phyloP scores from a whole-genome alignment of 1,139 yeast genomes.

The Kluyveromyces sp. region DNA sequence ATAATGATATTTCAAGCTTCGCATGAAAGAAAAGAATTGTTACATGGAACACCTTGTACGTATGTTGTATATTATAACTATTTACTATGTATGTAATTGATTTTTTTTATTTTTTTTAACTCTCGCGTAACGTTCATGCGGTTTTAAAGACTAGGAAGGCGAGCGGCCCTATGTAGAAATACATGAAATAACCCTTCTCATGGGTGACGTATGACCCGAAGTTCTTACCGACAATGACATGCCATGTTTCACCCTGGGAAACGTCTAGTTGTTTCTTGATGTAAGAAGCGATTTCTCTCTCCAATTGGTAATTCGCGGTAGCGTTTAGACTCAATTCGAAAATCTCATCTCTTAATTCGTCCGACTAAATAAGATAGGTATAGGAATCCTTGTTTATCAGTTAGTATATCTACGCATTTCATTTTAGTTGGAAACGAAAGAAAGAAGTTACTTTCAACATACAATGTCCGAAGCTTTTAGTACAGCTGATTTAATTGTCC shows the following conservation, averaged over 20 bases:
- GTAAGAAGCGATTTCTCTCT: conserved; percentile 72
- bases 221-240: conserved; percentile 85
- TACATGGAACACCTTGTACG: neutral
- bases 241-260: conserved; percentile 82
- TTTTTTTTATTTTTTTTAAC: too few relatives aligned
- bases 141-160: conserved; percentile 84
- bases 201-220: conserved; percentile 95
- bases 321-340: conserved; percentile 54
- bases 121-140: conserved; percentile 26
- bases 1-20: neutral
- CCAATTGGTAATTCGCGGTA: conserved; percentile 40
- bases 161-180: conserved; percentile 72
- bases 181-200: conserved; percentile 71
- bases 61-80: neutral
- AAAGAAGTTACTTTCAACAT: conserved; percentile 9
- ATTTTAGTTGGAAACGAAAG: neutral
- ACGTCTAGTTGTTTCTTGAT: conserved; percentile 70
- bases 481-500: conserved; percentile 16
- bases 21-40: neutral
- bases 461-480: conserved; percentile 30
- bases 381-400: neutral
- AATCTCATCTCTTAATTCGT: conserved; percentile 51
- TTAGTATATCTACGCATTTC: neutral
- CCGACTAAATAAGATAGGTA: conserved; percentile 31
- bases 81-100: neutral